Conservation (phyloP, 768 basidiomycete genomes). For the Mycena vulgaris region DNA sequence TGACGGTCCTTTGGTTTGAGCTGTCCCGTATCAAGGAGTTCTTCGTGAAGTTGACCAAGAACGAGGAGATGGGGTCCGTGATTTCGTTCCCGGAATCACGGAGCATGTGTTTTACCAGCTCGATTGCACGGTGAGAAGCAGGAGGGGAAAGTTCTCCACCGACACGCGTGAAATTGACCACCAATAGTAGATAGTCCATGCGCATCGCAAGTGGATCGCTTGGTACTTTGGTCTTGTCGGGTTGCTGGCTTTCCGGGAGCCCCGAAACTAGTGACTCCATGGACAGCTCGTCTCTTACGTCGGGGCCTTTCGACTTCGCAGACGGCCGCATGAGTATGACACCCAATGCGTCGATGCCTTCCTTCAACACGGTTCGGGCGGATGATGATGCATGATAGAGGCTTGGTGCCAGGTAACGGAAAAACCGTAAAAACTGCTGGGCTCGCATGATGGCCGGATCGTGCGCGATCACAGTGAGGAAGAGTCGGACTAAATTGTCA, state of each 20-base stretch:
- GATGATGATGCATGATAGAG: constrained; percentile 70
- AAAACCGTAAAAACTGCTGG: constrained; percentile 76
- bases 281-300: constrained; percentile 46
- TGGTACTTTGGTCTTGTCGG: constrained; percentile 62
- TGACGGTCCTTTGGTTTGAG: constrained; percentile 57
- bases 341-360: constrained; percentile 80
- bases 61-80: constrained; percentile 60
- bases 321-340: constrained; percentile 64
- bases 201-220: constrained; percentile 74
- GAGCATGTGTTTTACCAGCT: constrained; percentile 69
- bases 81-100: constrained; percentile 63
- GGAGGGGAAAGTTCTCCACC: constrained; percentile 65
- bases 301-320: constrained; percentile 57
- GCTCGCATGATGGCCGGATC: constrained; percentile 77
- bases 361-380: constrained; percentile 70
- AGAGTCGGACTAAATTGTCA: constrained; percentile 78
- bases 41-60: constrained; percentile 68
- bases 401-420: constrained; percentile 69
- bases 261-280: constrained; percentile 44
- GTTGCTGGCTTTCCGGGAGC: constrained; percentile 51
- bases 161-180: constrained; percentile 63
- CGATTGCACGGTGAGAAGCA: constrained; percentile 63
- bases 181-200: constrained; percentile 73
- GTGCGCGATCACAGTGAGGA: constrained; percentile 86
- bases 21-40: constrained; percentile 64